Base-by-base conservation (phyloP, 352 stramenopile species). In the Globisporangium perplexum region DNA sequence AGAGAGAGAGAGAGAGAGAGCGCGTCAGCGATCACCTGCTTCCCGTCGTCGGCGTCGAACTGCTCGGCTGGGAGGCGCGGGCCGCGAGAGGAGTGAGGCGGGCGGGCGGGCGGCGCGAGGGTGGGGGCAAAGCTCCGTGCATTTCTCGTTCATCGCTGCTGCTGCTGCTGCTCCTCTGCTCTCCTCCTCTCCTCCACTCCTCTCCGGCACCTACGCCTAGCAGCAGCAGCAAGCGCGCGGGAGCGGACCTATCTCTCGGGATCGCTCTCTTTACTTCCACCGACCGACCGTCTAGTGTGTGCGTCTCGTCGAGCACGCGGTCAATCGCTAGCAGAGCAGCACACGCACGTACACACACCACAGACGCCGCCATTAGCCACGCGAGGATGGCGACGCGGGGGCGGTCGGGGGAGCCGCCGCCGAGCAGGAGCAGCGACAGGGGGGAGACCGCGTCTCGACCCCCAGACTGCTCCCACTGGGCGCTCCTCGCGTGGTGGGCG, bases 231-330 rank as follows among this genome's bases (percentile, higher is more conserved):
- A 23, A 17, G 23, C 31, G 22, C 41, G 22, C 20, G 17, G 46
- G 1, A n/a, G 74, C 72, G 41, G 84, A 80, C 59, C 75, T 88
- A 79, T 93, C 86, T 63, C 89, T 82, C 52, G 78, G 88, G 55
- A 97, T 91, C 31, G 90, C 90, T 51, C 83, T 71, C 72, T 97
- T 97, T 43, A 97, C 90, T 72, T 97, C 90, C 31, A 97, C 86
- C 28, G 86, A 82, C 24, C 91, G 74, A 15, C 90, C 90, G 57
- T 97, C 90, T 55, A 97, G 79, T 47, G 69, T 90, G 67, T 97
- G 90, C 55, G 85, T 77, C 62, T 95, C 77, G 30, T 86, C 79
- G 45, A 95, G 66, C 55, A 94, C 81, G 23, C 78, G 82, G 48
- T 95, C 83, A 60, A 93, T 83, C 35, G 75, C 82, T 92, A 68